These are phyloP conservation scores for Orbilia quercus DNA, from an alignment of 2,329 filamentous ascomycete species.

Conservation along the genomic window DNA sequence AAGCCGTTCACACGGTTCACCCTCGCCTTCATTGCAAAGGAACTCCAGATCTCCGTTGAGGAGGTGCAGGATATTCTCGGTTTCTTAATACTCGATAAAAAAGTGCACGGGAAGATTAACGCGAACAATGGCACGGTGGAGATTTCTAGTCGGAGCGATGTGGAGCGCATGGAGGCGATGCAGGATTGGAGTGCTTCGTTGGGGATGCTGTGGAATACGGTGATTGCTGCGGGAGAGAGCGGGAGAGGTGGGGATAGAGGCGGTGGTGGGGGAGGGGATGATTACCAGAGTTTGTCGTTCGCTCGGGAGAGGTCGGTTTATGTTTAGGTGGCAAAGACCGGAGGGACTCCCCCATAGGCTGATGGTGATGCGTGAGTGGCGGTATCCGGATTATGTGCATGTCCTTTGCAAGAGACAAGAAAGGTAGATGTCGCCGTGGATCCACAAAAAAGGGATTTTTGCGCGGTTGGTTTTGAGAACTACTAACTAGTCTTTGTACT, in stretches of 20 bases:
- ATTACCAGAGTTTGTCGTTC: background rate
- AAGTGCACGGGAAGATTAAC: slow-evolving; percentile 87
- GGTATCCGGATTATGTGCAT: slow-evolving; percentile 28
- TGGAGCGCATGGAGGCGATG: slow-evolving; percentile 78
- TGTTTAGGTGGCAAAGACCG: slow-evolving; percentile 18
- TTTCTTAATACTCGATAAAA: slow-evolving; percentile 89
- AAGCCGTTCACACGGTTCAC: slow-evolving; percentile 95
- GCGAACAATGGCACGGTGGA: slow-evolving; percentile 85
- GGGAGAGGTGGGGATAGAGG: slow-evolving; percentile 63
- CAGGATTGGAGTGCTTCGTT: slow-evolving; percentile 78
- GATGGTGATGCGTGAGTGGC: background rate
- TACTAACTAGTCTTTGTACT: too few species aligned
- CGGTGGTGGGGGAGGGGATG: slow-evolving; percentile 19
- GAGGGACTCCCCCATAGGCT: background rate
- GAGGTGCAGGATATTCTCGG: slow-evolving; percentile 97
- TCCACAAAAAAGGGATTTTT: slow-evolving; percentile 21
- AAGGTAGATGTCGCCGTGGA: slow-evolving; percentile 12
- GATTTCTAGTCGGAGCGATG: slow-evolving; percentile 79
- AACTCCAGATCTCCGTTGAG: slow-evolving; percentile 82
- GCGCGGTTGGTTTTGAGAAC: too few species aligned
- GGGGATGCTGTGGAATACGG: slow-evolving; percentile 73
- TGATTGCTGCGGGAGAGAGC: slow-evolving; percentile 82
- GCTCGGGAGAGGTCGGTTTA: slow-evolving; percentile 30
- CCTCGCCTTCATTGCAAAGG: slow-evolving; percentile 84
- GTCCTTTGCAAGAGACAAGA: slow-evolving; percentile 10